Conservation (phyloP, 2,329 filamentous ascomycete genomes). For the Gremmenia infestans region DNA sequence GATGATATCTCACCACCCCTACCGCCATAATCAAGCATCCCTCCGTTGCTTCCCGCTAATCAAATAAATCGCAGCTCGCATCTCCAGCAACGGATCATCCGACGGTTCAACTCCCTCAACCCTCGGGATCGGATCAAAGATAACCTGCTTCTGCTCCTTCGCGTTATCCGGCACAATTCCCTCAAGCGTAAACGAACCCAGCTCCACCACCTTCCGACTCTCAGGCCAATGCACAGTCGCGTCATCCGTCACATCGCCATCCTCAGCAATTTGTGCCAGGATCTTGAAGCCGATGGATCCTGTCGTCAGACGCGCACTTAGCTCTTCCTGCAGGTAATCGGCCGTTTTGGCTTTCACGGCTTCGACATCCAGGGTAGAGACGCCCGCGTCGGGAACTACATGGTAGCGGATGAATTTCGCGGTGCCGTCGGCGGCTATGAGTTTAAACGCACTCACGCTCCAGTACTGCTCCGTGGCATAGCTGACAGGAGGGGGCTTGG, state of each 20-base stretch:
- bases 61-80: slow-evolving; percentile 51
- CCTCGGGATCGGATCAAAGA: slow-evolving; percentile 54
- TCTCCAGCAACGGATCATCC: slow-evolving; percentile 51
- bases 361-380: slow-evolving; percentile 35
- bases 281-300: slow-evolving; percentile 42
- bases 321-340: slow-evolving; percentile 46
- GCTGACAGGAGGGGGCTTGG: slow-evolving; percentile 45
- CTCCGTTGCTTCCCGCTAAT: slow-evolving; percentile 49
- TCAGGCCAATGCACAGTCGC: slow-evolving; percentile 50
- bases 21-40: slow-evolving; percentile 32
- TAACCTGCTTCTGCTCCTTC: slow-evolving; percentile 45
- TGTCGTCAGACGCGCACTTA: slow-evolving; percentile 34
- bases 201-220: slow-evolving; percentile 42
- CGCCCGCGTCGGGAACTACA: slow-evolving; percentile 41
- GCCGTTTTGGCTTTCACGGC: slow-evolving; percentile 34
- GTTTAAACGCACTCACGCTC: slow-evolving; percentile 45
- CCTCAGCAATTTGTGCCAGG: slow-evolving; percentile 44
- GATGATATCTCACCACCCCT: not conserved
- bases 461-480: slow-evolving; percentile 46
- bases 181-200: slow-evolving; percentile 45
- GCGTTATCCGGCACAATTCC: slow-evolving; percentile 35
- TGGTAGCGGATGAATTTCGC: slow-evolving; percentile 45
- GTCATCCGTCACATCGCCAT: slow-evolving; percentile 44
- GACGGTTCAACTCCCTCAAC: slow-evolving; percentile 48
- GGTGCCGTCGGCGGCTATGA: slow-evolving; percentile 37